Evolutionary conservation across 441 rosid species (phyloP), one percentile per base, ranked within the genome.

Genomic region (Pelargonium fulgidum): DNA sequence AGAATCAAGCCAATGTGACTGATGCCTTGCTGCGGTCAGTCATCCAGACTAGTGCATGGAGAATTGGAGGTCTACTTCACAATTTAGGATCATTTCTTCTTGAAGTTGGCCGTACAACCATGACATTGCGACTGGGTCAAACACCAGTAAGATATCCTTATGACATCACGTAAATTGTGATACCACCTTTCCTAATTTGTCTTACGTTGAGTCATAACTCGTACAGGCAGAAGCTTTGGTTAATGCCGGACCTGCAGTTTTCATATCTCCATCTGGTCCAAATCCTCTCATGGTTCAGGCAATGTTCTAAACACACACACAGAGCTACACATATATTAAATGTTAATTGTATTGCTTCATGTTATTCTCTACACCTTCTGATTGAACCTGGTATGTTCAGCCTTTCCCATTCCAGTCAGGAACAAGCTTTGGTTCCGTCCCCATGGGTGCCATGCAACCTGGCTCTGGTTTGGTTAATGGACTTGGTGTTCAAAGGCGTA

Each of bases 251-350:
- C 92, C 92, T 62, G 95, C 92, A 12, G 85, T 89, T 69, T 89
- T 83, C 74, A 82, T 89, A 67, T 85, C 86, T 13, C 79, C 87
- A 44, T 75, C 86, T 70, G 87, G 89, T 78, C 95, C 95, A 65
- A 89, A 87, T 75, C 95, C 89, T 59, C 80, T 87, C 61, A 89
- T 89, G 90, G 95, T 87, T 83, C 95, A 87, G 92, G 92, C 81
- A 72, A 66, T 72, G 66, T 61, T 74, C 77, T 48, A 48, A 48
- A 48, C 56, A 14, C 56, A 13, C 29, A 6, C 58, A 22, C 63
- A 13, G 42, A 13, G 42, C 6, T 39, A 7, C 62, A 19, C 61
- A 13, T 66, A n/a, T 54, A 54, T 7, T 54, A n/a, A 54, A 54
- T 54, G 16, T 54, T 54, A 16, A 16, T 16, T n/a, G 19, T 54